phyloP scores from a whole-genome alignment of 331 rosid genomes.

The Quercus tomentella region DNA sequence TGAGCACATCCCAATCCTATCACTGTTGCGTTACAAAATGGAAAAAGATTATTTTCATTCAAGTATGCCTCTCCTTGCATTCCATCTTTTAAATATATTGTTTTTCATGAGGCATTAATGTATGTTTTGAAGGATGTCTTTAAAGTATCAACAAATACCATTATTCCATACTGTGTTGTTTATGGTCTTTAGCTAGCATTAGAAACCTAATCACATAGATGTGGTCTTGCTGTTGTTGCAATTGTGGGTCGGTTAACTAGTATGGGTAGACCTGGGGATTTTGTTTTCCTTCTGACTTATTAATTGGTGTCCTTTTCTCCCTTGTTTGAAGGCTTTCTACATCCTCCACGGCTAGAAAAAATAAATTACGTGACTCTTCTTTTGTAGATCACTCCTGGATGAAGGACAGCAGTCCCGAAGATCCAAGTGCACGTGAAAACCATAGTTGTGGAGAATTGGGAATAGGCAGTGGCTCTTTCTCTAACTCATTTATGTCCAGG shows the following conservation, averaged over 20 bases:
- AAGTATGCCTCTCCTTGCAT: background rate
- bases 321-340: background rate
- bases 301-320: background rate
- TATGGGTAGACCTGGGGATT: background rate
- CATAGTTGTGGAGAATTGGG: slow-evolving; percentile 35
- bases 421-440: slow-evolving; percentile 27
- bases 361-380: background rate
- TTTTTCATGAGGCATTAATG: background rate
- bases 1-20: background rate
- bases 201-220: background rate
- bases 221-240: background rate
- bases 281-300: background rate
- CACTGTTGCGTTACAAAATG: background rate
- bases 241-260: background rate
- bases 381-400: slow-evolving; percentile 75
- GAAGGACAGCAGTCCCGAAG: slow-evolving; percentile 37
- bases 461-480: slow-evolving; percentile 50
- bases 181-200: background rate
- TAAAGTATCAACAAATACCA: background rate
- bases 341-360: background rate
- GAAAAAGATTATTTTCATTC: background rate
- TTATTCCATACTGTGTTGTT: background rate
- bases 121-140: background rate
- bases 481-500: slow-evolving; percentile 62
- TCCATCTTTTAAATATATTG: background rate